A percentile compares a stretch with the other conserved stretches of the same genome.
Evolutionary conservation across 208 protist species (phyloP).

Genomic region (Trypanosoma avium): DNA sequence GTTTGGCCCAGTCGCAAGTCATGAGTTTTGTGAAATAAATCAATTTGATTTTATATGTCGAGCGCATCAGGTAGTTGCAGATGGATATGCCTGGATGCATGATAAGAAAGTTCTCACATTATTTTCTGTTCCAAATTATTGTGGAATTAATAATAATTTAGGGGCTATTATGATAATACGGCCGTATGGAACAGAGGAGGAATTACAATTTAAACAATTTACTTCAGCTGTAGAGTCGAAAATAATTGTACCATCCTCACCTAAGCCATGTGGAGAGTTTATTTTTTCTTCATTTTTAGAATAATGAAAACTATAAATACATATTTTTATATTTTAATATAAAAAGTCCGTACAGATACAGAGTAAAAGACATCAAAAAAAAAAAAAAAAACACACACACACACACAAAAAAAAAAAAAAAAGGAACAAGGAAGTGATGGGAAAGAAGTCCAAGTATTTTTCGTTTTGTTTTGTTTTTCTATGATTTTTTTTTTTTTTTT

Average conservation of each 20-base stretch:
- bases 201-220: conserved; percentile 11
- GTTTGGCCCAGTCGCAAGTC: conserved; percentile 94
- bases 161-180: conserved; percentile 37
- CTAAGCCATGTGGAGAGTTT: conserved; percentile 11
- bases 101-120: conserved; percentile 55
- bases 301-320: conserved; percentile 8
- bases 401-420: neutral
- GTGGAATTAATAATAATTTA: conserved; percentile 40
- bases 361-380: neutral
- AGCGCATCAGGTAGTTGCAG: conserved; percentile 91
- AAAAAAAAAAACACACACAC: no score
- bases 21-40: conserved; percentile 95
- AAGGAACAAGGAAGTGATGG: neutral
- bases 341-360: neutral
- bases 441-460: neutral
- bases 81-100: conserved; percentile 79
- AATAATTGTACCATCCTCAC: neutral
- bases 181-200: conserved; percentile 13
- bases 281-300: conserved; percentile 13
- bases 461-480: conserved; percentile 2
- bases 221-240: neutral
- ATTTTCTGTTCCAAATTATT: conserved; percentile 82
- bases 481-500: conserved; percentile 18
- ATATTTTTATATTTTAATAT: conserved; percentile 21
- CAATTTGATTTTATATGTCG: conserved; percentile 95